Conservation (phyloP, 345 rosid genomes). For the Salix viminalis region DNA sequence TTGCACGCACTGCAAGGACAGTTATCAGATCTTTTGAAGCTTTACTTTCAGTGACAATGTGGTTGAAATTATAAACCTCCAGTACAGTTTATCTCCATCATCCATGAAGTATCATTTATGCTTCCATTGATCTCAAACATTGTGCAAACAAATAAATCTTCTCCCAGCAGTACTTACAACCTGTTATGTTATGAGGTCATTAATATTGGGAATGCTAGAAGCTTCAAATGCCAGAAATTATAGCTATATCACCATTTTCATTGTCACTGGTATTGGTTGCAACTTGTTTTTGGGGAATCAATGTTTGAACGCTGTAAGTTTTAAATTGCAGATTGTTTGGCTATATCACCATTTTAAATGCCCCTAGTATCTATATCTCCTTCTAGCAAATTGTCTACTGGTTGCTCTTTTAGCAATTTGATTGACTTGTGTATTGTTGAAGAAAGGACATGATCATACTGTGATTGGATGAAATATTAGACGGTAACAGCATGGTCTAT, state of each 20-base stretch:
- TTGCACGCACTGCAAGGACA: background rate
- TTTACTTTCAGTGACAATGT: background rate
- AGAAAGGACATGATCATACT: background rate
- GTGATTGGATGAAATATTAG: background rate
- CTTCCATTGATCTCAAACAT: background rate
- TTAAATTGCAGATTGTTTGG: background rate
- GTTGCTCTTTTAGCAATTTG: background rate
- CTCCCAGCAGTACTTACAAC: background rate
- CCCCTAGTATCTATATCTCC: background rate
- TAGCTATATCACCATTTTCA: background rate
- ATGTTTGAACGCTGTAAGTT: background rate
- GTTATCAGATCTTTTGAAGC: background rate
- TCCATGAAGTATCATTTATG: background rate
- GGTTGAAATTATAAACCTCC: background rate
- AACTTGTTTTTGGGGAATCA: background rate
- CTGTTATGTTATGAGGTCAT: background rate
- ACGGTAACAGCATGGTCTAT: background rate
- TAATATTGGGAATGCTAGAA: background rate
- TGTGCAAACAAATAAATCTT: background rate
- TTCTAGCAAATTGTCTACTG: background rate
- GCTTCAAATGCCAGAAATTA: background rate
- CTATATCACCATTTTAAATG: background rate
- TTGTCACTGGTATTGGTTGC: background rate
- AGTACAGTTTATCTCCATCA: background rate
- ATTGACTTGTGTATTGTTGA: background rate